phyloP scores from a whole-genome alignment of 139 green algal species.

The Chlamydomonas sphaeroides region DNA sequence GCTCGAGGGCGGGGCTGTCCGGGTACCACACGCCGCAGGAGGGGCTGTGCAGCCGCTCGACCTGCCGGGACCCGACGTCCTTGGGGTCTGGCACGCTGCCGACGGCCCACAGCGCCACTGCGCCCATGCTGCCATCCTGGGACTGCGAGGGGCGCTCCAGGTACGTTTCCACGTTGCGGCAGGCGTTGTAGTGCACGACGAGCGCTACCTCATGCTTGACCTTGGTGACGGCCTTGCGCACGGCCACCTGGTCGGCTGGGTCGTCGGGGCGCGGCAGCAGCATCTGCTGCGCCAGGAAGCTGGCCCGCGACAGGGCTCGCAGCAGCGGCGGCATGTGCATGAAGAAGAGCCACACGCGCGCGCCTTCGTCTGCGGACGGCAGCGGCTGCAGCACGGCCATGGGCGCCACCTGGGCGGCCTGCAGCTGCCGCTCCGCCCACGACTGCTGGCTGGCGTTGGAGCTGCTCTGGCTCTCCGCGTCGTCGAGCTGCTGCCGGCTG shows the following conservation, averaged over 20 bases:
- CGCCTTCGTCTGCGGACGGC: not conserved
- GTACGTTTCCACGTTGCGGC: conserved; percentile 5
- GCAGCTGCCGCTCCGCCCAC: not conserved
- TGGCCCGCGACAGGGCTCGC: conserved; percentile 45
- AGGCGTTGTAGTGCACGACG: conserved; percentile 32
- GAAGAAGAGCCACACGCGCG: conserved; percentile 60
- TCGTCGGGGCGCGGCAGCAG: conserved; percentile 48
- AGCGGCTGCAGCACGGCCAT: conserved; percentile 57
- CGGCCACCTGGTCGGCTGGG: not conserved
- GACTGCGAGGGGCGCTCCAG: not conserved
- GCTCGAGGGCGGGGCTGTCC: conserved; percentile 36
- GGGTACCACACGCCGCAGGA: conserved; percentile 62
- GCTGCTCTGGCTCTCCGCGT: not conserved
- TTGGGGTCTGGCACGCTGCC: not conserved
- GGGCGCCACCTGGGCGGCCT: conserved; percentile 35
- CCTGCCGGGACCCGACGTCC: conserved; percentile 29
- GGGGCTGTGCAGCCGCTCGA: conserved; percentile 32
- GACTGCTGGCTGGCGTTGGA: not conserved
- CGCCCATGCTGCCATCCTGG: not conserved
- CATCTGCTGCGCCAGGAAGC: conserved; percentile 63
- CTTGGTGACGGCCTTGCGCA: not conserved
- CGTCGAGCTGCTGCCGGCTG: not conserved
- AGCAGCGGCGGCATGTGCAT: conserved; percentile 60
- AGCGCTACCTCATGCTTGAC: not conserved
- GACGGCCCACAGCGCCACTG: conserved; percentile 29